Conservation (phyloP, 805 yeast species). For the Blastobotrys peoriensis region DNA sequence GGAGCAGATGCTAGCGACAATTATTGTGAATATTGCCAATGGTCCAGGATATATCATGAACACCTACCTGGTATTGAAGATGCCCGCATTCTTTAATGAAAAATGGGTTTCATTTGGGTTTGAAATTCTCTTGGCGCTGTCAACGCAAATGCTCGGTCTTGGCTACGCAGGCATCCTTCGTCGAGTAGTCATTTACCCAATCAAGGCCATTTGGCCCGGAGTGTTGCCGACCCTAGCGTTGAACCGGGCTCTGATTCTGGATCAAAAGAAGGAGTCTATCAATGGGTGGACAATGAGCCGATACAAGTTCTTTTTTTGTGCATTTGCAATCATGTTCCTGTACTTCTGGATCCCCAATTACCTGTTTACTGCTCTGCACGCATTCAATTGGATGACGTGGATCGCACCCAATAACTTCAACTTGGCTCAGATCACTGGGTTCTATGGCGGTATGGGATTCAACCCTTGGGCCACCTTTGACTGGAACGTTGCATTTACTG, state of each 20-base stretch:
- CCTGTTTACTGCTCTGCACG: slow-evolving; percentile 53
- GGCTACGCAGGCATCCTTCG: slow-evolving; percentile 52
- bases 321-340: slow-evolving; percentile 38
- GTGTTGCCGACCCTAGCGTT: slow-evolving; percentile 53
- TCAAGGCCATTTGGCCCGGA: slow-evolving; percentile 42
- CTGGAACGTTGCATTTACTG: slow-evolving; percentile 23
- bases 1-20: slow-evolving; percentile 58
- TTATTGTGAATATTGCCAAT: slow-evolving; percentile 32
- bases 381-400: slow-evolving; percentile 61
- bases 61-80: slow-evolving; percentile 25
- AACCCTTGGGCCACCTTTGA: slow-evolving; percentile 40
- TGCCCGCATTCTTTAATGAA: slow-evolving; percentile 26
- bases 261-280: slow-evolving; percentile 31
- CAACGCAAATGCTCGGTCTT: slow-evolving; percentile 50
- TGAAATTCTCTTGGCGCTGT: slow-evolving; percentile 39
- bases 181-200: slow-evolving; percentile 42
- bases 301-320: slow-evolving; percentile 43
- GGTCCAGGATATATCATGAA: slow-evolving; percentile 17
- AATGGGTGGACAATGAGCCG: slow-evolving; percentile 58
- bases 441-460: slow-evolving; percentile 41
- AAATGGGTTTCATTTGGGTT: slow-evolving; percentile 37
- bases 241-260: slow-evolving; percentile 38
- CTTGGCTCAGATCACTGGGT: slow-evolving; percentile 58
- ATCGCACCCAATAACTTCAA: slow-evolving; percentile 46
- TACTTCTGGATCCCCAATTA: slow-evolving; percentile 68